phyloP scores from a whole-genome alignment of 192 early-diverging fungal genomes.

The Helicostylum pulchrum region DNA sequence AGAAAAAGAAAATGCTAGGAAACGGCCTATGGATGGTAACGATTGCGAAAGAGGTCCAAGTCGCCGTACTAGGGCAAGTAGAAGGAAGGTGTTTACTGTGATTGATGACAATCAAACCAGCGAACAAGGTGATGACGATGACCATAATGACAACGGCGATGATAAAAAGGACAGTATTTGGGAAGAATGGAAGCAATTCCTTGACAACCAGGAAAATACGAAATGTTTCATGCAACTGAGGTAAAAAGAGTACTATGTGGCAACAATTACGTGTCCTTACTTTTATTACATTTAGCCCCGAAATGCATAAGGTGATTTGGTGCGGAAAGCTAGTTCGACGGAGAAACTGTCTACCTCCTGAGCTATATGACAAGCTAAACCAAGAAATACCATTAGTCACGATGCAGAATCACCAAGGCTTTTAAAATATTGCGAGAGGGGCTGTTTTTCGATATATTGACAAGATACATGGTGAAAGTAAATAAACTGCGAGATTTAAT shows the following conservation, averaged over 20 bases:
- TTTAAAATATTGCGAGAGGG: too few relatives aligned
- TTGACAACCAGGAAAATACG: constrained; percentile 9
- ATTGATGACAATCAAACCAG: constrained; percentile 6
- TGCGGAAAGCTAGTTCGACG: constrained; percentile 12
- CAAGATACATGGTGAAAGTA: too few relatives aligned
- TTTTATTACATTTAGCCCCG: constrained; percentile 9
- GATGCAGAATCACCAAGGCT: too few relatives aligned
- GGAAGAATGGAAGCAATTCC: constrained; percentile 17
- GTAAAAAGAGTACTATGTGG: constrained; percentile 10
- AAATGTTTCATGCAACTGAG: constrained; percentile 9
- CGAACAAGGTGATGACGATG: constrained; percentile 1
- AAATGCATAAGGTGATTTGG: constrained; percentile 18
- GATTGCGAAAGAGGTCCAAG: constrained; percentile 10
- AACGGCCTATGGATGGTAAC: constrained; percentile 12
- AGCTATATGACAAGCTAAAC: constrained; percentile 17
- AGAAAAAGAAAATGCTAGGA: constrained; percentile 10
- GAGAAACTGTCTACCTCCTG: constrained; percentile 11
- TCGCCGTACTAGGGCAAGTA: constrained; percentile 13
- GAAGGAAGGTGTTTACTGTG: constrained; percentile 6
- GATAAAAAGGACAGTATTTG: constrained; percentile 11
- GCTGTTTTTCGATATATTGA: too few relatives aligned
- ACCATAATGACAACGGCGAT: constrained; percentile 5
- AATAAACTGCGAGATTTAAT: too few relatives aligned
- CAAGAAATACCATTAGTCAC: constrained; percentile 11
- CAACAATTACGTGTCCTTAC: constrained; percentile 11